Conservation (phyloP, 768 basidiomycete genomes). For the Boletus rufocinnamomeus region DNA sequence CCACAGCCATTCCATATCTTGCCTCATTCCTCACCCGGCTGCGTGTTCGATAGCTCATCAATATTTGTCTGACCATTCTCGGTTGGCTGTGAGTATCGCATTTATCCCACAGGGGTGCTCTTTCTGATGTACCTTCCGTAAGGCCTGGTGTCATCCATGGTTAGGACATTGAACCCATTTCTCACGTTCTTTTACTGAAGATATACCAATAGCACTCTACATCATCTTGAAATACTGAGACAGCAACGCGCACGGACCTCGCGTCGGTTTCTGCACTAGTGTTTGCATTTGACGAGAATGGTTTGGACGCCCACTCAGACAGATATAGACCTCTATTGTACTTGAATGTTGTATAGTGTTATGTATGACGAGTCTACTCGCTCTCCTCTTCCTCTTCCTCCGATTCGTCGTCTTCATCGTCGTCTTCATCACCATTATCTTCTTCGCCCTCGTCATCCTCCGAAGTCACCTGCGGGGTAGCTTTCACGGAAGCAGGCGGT, state of each 20-base stretch:
- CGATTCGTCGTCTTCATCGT: not conserved
- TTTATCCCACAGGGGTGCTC: not conserved
- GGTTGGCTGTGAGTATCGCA: conserved; percentile 67
- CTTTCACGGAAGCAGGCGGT: not conserved
- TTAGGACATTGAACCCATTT: conserved; percentile 19
- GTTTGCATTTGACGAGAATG: not conserved
- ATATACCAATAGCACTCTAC: conserved; percentile 59
- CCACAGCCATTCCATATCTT: not conserved
- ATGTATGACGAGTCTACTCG: conserved; percentile 14
- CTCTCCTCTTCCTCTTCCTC: conserved; percentile 15
- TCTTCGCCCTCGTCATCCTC: conserved; percentile 12
- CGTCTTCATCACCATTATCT: conserved; percentile 6
- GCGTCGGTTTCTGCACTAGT: not conserved
- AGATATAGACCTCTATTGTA: conserved; percentile 8
- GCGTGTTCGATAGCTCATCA: conserved; percentile 50
- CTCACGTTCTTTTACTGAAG: conserved; percentile 13
- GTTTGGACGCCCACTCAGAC: not conserved
- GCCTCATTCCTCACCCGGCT: not conserved
- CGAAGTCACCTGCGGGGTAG: not conserved
- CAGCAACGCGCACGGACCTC: no score
- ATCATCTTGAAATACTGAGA: conserved; percentile 74
- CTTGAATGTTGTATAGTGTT: conserved; percentile 7
- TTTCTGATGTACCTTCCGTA: conserved; percentile 18
- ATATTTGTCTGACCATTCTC: conserved; percentile 75
- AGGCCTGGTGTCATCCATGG: conserved; percentile 82